Percentiles rank a stretch among this genome's conserved stretches.
Conservation (phyloP, 768 basidiomycete genomes). For the Gymnopilus junonius region DNA sequence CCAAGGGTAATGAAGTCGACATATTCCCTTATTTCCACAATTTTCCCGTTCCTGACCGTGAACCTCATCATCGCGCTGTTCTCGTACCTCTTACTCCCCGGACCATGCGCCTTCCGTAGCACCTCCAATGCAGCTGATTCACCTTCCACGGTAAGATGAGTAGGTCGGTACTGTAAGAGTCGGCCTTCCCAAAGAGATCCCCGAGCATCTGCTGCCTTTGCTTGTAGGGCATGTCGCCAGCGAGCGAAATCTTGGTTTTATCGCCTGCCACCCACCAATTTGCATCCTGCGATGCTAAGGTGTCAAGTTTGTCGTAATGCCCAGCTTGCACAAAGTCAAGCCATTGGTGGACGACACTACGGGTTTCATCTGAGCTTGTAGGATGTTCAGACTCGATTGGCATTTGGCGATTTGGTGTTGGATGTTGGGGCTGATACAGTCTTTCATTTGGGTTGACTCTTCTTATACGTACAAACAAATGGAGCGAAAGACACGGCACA, state of each 20-base stretch:
- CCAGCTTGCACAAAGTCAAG: neutral
- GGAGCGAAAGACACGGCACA: too few relatives aligned
- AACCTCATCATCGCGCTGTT: constrained; percentile 9
- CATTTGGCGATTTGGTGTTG: too few relatives aligned
- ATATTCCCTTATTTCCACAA: constrained; percentile 15
- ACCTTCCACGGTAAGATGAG: constrained; percentile 5
- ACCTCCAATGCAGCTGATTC: constrained; percentile 2
- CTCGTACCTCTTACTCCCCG: constrained; percentile 1
- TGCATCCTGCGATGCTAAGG: constrained; percentile 5
- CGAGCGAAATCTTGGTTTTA: constrained; percentile 2
- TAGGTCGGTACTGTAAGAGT: neutral
- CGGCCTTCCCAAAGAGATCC: neutral
- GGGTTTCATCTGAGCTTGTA: constrained; percentile 2
- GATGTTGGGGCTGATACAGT: too few relatives aligned
- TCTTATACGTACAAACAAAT: too few relatives aligned
- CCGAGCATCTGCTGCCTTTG: neutral
- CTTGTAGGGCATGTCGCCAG: constrained; percentile 10
- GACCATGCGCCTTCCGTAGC: neutral
- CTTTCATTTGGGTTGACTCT: too few relatives aligned
- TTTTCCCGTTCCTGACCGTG: constrained; percentile 10
- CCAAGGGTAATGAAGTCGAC: constrained; percentile 12
- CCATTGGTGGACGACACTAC: constrained; percentile 9
- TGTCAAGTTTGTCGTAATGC: constrained; percentile 4
- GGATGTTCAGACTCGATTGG: too few relatives aligned
- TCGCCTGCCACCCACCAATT: constrained; percentile 11